Evolutionary conservation across 306 rosid genomes (phyloP), one percentile per base, ranked within the genome.

Genomic region (Psophocarpus tetragonolobus): DNA sequence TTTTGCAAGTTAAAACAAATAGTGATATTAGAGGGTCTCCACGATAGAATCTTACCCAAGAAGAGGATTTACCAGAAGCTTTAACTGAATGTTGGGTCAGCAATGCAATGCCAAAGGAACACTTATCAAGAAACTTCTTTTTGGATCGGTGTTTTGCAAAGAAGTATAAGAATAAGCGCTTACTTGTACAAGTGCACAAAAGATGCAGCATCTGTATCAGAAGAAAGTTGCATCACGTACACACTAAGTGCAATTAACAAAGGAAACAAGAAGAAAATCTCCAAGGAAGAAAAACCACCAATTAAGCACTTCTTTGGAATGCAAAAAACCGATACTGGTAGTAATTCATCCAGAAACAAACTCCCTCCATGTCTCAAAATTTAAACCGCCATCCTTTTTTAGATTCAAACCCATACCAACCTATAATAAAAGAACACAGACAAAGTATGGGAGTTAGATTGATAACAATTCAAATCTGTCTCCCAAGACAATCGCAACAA

Each of bases 231-330:
- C 99, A 92, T 92, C 79, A 89, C 94, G 80, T 84, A 88, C 84
- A 89, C 84, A 85, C 97, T 96, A 96, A 86, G 99, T 96, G 91
- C 96, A 87, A 86, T 96, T 96, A 81, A 92, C 99, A 84, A 90
- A 96, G 79, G 99, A 91, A 87, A 91, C 97, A 87, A 87, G 87
- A 91, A 91, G 96, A 88, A 96, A 96, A 86, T 88, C 84, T 85
- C 97, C 99, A 80, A 90, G 81, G 82, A 89, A 57, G 76, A 88
- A 90, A 84, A 87, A 85, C 86, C 96, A 91, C 98, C 98, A 92
- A 86, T 96, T 92, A 85, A 92, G 99, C 79, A 96, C 96, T 92
- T 92, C 98, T 87, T n/a, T 96, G 98, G 90, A 96, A 92, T 47
- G 97, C 91, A 74, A 93, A 82, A 83, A 91, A 87, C 50, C 86